Base-by-base conservation (phyloP, 495 filamentous ascomycete genomes). In the Oidiodendron maius region DNA sequence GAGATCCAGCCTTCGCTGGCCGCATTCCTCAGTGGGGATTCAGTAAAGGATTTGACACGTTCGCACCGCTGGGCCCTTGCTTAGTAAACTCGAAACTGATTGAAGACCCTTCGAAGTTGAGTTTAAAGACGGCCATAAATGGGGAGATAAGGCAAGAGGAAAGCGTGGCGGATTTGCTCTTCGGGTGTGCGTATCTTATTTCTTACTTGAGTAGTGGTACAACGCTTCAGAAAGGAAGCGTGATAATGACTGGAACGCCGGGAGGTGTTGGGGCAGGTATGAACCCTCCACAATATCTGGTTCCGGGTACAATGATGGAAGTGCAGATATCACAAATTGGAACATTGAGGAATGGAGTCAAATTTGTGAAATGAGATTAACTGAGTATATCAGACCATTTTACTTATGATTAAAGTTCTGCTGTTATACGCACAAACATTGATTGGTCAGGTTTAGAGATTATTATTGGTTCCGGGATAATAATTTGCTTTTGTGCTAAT, bases 281-380 rank as follows among this genome's bases (percentile, higher is more conserved):
- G 23, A 62, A 53, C 9, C 64, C 67, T 18, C 67, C 62, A 1
- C 56, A 54, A 51, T 69, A 60, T 36, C 49, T 70, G 4, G 49
- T 54, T 21, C 64, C 67, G 3, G 68, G 68, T 12, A 67, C 59
- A 9, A 50, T 61, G 54, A 66, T 71, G 62, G 66, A 69, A 20
- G 65, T 68, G 9, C 45, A 38, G 9, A 61, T 72, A 34, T 35
- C 41, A 17, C 39, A 51, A 9, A 68, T 72, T 58, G 66, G 67
- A 2, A 70, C 67, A 0, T 38, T 67, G 34, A 50, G 54, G 39
- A 72, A 67, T 43, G 50, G 39, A 26, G 61, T 70, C 1, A 38
- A 46, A 32, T 56, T 57, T 53, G 35, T 17, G n/a, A 9, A 34
- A 34, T 34, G n/a, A n/a, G n/a, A n/a, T n/a, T n/a, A n/a, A n/a